Evolutionary conservation across 371 early-diverging fungal genomes (phyloP), one percentile per base, ranked within the genome.

Genomic region (Mortierella polycephala): DNA sequence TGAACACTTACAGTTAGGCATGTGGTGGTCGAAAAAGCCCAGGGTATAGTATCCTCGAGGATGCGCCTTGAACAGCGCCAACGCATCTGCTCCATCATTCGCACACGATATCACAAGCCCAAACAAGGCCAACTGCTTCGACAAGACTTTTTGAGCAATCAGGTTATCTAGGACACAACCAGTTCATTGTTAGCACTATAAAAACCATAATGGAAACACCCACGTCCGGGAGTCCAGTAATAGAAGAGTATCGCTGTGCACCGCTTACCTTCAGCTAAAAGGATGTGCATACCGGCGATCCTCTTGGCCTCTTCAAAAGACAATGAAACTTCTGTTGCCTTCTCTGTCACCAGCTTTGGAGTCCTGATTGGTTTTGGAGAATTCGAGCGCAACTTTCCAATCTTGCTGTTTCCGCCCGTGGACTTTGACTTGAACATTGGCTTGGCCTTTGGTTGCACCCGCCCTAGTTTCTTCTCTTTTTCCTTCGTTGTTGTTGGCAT

Each of bases 11-110:
- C 79, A 77, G 55, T 71, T 77, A 14, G 77, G 77, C 77, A 77
- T 77, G 41, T 77, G 77, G 58, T 77, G 77, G 44, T 77, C 77
- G 65, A 77, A 77, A 59, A 77, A 77, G 1, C 77, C 77, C 52
- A 77, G 46, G 20, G 71, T 77, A 44, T 61, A 77, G 42, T 77
- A 71, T 50, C 77, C 77, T 45, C 72, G 42, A 9, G 77, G 77
- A 51, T 77, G 77, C 0, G 71, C 47, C 47, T 77, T 77, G 52
- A 77, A 77, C 9, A 77, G 45, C 0, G 64, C 16, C 51, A 77
- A 46, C 1, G 77, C 77, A 47, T 77, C 72, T 7, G 72, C 77
- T 11, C 77, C 77, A 47, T 77, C 77, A 62, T 77, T 77, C 0
- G 77, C 77, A n/a, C 77, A 77, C 9, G 77, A 71, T 2, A 77